These are phyloP conservation scores for Vitis riparia DNA, from an alignment of 164 flowering plant species.

Conservation along the genomic window DNA sequence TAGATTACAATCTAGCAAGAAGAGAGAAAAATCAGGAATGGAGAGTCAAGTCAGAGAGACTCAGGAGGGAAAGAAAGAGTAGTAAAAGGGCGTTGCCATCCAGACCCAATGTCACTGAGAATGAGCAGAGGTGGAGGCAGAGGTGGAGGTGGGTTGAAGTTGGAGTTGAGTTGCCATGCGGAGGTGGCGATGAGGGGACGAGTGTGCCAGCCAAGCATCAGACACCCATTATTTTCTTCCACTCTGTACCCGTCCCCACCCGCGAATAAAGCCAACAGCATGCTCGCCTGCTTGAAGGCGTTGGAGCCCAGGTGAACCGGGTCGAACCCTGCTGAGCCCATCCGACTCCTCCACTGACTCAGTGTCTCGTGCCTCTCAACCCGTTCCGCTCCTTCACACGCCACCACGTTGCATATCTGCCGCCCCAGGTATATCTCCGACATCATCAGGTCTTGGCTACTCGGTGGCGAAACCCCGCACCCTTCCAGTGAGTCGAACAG, in stretches of 20 bases:
- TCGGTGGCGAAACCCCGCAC: constrained; percentile 33
- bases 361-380: constrained; percentile 79
- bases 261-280: constrained; percentile 64
- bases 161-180: constrained; percentile 51
- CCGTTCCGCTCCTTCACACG: constrained; percentile 72
- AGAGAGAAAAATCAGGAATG: not conserved
- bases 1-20: not conserved
- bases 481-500: constrained; percentile 82
- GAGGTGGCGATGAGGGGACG: constrained; percentile 79
- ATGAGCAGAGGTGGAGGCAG: not conserved
- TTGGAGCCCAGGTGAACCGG: constrained; percentile 80
- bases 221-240: constrained; percentile 71
- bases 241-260: constrained; percentile 82
- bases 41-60: not conserved
- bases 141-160: not conserved
- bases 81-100: not conserved
- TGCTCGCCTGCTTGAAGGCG: constrained; percentile 79
- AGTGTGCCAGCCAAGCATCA: constrained; percentile 85
- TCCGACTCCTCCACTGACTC: constrained; percentile 58
- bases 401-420: constrained; percentile 83
- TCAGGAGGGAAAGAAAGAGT: not conserved
- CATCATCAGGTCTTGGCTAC: constrained; percentile 54
- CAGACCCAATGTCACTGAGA: not conserved
- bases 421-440: constrained; percentile 70
- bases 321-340: constrained; percentile 58